Base-by-base conservation (phyloP, 495 filamentous ascomycete species). In the Staphylotrichum longicolle region DNA sequence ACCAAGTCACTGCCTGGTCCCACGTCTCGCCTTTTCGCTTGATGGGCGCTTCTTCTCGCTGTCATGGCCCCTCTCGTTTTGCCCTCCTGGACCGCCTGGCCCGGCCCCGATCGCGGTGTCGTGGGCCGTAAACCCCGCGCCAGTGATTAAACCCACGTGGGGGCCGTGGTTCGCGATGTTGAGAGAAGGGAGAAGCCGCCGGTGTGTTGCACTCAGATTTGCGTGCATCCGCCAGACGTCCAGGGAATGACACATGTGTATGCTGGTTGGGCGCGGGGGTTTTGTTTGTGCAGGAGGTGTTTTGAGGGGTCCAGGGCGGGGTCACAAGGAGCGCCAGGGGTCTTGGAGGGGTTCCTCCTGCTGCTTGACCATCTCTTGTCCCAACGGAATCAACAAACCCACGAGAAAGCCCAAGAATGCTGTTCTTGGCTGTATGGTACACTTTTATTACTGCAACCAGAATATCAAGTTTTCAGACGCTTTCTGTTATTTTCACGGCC, bases 71-170 rank as follows among this genome's bases (percentile, higher is more conserved):
- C 35, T 41, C 56, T 54, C 35, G 32, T 50, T 34, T 56, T 50
- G 40, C 35, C 20, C 39, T 37, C 39, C 37, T 46, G 11, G 32
- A 37, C 20, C 27, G 2, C 3, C 5, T 35, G 54, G 52, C 20
- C 12, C n/a, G 15, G 7, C n/a, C 10, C 20, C 20, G 20, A 27
- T 56, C 27, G 14, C 45, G 53, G 39, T 54, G 55, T 56, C 56
- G 64, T 61, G 39, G 57, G 42, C 46, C 45, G 20, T 14, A 42
- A 45, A 61, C 63, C 54, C 63, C 63, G 61, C 63, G 48, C 49
- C 51, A 30, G 12, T 10, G 51, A 39, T 44, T 48, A 41, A 41
- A 54, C 60, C 55, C 62, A 65, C 66, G 66, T 68, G 62, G 66
- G 66, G 66, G 55, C 5, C 55, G 41, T 54, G 51, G 56, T 63